Percentiles rank a stretch among this genome's conserved stretches.
Conservation (phyloP, 345 rosid genomes). For the Noccaea caerulescens region DNA sequence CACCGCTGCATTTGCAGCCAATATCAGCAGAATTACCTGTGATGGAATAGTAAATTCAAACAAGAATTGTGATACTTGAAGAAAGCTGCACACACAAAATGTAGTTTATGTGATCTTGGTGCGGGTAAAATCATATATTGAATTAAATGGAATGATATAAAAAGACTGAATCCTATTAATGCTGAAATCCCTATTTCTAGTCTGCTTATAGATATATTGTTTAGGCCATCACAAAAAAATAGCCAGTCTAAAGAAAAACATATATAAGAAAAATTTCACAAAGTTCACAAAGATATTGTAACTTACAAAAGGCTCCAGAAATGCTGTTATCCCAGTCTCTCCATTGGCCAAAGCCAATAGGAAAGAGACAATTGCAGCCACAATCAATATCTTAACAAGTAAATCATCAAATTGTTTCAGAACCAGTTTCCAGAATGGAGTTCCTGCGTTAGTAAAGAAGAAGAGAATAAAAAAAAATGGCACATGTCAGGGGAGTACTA, state of each 20-base stretch:
- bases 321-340: slow-evolving; percentile 94
- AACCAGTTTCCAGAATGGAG: slow-evolving; percentile 96
- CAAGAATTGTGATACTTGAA: slow-evolving; percentile 30
- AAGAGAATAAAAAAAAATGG: slow-evolving; percentile 22
- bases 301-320: slow-evolving; percentile 98
- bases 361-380: slow-evolving; percentile 87
- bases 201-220: slow-evolving; percentile 12
- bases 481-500: slow-evolving; percentile 5
- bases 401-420: slow-evolving; percentile 97
- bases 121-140: background rate
- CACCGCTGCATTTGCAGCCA: slow-evolving; percentile 99
- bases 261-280: background rate
- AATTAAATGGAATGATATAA: background rate
- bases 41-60: slow-evolving; percentile 26
- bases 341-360: slow-evolving; percentile 90
- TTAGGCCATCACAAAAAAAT: slow-evolving; percentile 10
- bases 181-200: slow-evolving; percentile 9
- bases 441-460: slow-evolving; percentile 60
- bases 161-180: slow-evolving; percentile 7
- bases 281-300: slow-evolving; percentile 32
- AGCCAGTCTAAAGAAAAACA: slow-evolving; percentile 6
- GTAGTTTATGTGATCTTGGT: slow-evolving; percentile 16
- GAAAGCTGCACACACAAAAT: slow-evolving; percentile 7
- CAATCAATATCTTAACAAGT: slow-evolving; percentile 96
- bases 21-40: slow-evolving; percentile 91